A percentile compares a stretch with the other conserved stretches of the same genome.
Evolutionary conservation across 768 basidiomycete species (phyloP).

Genomic region (Astraeus odoratus): DNA sequence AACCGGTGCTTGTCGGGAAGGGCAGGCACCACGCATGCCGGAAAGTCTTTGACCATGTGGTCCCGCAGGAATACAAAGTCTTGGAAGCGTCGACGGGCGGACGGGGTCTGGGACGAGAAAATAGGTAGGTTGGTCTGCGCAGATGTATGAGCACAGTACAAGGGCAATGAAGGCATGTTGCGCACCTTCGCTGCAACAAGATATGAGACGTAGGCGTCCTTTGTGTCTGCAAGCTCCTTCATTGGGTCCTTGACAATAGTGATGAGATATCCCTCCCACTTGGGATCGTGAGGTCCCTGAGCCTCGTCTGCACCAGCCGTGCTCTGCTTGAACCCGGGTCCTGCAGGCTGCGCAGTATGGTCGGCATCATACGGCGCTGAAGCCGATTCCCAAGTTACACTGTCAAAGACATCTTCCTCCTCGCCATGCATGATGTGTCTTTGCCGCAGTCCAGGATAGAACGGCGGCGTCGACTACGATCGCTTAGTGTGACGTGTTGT

Average conservation of each 20-base stretch:
- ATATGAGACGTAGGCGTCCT: conserved; percentile 96
- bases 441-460: too few relatives aligned
- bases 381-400: conserved; percentile 84
- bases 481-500: conserved; percentile 3
- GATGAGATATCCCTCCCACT: conserved; percentile 85
- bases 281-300: conserved; percentile 68
- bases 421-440: conserved; percentile 63
- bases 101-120: conserved; percentile 70
- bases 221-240: conserved; percentile 94
- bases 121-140: conserved; percentile 82
- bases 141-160: conserved; percentile 7
- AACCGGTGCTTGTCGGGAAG: conserved; percentile 95
- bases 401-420: conserved; percentile 88
- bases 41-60: conserved; percentile 85
- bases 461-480: background rate
- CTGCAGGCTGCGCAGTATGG: conserved; percentile 32
- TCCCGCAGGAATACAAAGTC: conserved; percentile 95
- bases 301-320: conserved; percentile 62
- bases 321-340: conserved; percentile 80
- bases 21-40: conserved; percentile 96
- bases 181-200: conserved; percentile 81
- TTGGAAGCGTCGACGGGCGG: conserved; percentile 84
- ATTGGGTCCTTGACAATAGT: conserved; percentile 86
- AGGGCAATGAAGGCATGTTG: background rate
- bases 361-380: conserved; percentile 48